Percentiles rank a stretch among this genome's conserved stretches.
These are phyloP conservation scores for Pseudogymnoascus sp. DNA, from an alignment of 2,329 filamentous ascomycete species.

Conservation along the genomic window DNA sequence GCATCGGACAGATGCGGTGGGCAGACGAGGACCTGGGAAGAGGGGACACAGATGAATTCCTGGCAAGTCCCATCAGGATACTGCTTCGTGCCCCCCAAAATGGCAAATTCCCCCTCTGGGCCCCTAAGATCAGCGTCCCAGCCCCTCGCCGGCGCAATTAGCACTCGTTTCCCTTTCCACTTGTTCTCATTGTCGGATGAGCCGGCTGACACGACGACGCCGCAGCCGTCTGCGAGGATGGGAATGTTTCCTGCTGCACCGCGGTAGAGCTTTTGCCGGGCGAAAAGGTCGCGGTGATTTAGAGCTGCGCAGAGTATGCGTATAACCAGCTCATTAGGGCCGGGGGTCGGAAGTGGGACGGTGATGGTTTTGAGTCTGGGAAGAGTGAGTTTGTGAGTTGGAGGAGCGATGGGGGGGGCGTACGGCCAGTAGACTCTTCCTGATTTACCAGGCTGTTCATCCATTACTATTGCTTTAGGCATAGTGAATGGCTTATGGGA, in stretches of 20 bases:
- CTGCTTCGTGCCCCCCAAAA: conserved; percentile 57
- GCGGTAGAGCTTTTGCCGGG: conserved; percentile 81
- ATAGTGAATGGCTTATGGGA: conserved; percentile 14
- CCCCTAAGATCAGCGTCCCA: conserved; percentile 64
- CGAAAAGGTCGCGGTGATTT: conserved; percentile 88
- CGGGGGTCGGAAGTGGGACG: conserved; percentile 53
- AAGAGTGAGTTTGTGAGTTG: neutral
- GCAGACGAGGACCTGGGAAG: conserved; percentile 61
- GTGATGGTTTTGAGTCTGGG: conserved; percentile 50
- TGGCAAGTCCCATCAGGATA: conserved; percentile 60
- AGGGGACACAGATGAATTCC: conserved; percentile 60
- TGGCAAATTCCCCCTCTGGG: conserved; percentile 57
- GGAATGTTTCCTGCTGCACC: conserved; percentile 68
- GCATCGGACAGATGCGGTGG: conserved; percentile 60
- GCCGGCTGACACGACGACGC: conserved; percentile 58
- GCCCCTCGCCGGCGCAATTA: conserved; percentile 66
- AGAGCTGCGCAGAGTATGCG: conserved; percentile 70
- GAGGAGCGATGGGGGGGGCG: conserved; percentile 21
- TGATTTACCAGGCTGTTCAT: conserved; percentile 70
- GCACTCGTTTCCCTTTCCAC: conserved; percentile 55
- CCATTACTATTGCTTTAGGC: conserved; percentile 33
- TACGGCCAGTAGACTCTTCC: conserved; percentile 81
- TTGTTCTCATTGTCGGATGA: conserved; percentile 40
- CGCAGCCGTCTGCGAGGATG: conserved; percentile 71
- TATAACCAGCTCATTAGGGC: conserved; percentile 62